These are phyloP conservation scores for Termitomyces sp. DNA, from an alignment of 768 basidiomycete species.

Conservation along the genomic window DNA sequence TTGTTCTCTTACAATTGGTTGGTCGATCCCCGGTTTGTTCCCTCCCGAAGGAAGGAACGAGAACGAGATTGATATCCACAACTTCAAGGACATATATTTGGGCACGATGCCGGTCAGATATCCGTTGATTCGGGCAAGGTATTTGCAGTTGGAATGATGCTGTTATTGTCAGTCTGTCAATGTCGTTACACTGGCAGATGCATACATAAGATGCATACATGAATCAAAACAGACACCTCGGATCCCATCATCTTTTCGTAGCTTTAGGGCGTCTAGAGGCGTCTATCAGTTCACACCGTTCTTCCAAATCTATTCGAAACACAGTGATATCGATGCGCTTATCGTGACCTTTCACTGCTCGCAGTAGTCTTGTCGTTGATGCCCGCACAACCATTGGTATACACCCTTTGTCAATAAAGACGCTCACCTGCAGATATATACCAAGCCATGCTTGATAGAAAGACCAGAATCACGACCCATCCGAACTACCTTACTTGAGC, in stretches of 20 bases:
- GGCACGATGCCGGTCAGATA: neutral
- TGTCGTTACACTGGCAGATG: neutral
- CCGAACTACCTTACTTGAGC: too few relatives aligned
- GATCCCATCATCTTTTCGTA: neutral
- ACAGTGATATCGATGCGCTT: neutral
- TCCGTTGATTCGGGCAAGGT: neutral
- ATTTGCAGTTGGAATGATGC: neutral
- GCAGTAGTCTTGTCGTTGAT: neutral
- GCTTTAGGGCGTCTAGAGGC: too few relatives aligned
- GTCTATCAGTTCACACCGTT: neutral
- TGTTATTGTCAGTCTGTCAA: neutral
- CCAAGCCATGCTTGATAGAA: neutral
- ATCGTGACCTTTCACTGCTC: neutral
- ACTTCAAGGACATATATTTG: neutral
- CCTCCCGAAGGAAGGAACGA: neutral
- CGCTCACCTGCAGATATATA: neutral
- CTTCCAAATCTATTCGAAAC: too few relatives aligned
- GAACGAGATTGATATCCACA: neutral
- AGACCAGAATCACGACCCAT: neutral
- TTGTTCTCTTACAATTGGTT: neutral
- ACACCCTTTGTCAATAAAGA: neutral
- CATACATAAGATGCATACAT: neutral
- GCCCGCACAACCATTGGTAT: neutral
- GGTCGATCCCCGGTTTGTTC: neutral
- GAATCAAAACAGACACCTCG: neutral